Conservation (phyloP, 1,284 basidiomycete genomes). For the Trametes pubescens region DNA sequence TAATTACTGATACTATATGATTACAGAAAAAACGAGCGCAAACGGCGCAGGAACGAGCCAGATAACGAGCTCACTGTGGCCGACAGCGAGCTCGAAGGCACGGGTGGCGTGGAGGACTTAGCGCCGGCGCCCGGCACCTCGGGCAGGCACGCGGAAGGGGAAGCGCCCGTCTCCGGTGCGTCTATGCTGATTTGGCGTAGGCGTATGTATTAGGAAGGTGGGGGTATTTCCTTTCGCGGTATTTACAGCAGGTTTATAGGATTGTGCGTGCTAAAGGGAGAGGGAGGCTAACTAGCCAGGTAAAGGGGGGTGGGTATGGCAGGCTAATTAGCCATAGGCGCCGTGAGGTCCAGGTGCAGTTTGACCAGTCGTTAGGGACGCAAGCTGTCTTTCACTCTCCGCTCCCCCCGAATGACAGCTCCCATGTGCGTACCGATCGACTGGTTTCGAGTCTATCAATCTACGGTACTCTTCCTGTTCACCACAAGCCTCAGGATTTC, state of each 20-base stretch:
- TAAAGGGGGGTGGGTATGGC: too few relatives aligned
- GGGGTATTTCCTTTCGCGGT: constrained; percentile 1
- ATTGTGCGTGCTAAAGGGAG: not conserved
- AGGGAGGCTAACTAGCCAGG: not conserved
- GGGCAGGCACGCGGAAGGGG: too few relatives aligned
- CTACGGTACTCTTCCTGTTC: too few relatives aligned
- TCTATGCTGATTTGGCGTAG: too few relatives aligned
- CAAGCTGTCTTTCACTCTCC: too few relatives aligned
- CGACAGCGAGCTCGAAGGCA: not conserved
- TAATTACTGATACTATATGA: not conserved
- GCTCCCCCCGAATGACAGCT: too few relatives aligned
- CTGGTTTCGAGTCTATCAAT: too few relatives aligned
- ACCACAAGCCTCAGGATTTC: too few relatives aligned
- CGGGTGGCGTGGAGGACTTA: not conserved
- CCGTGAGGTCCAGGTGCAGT: not conserved
- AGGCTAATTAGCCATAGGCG: not conserved
- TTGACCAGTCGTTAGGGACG: too few relatives aligned
- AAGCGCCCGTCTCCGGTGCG: too few relatives aligned
- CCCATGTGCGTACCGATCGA: too few relatives aligned
- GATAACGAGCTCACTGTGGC: constrained; percentile 7
- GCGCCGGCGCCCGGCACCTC: constrained; percentile 11
- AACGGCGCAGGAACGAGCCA: not conserved
- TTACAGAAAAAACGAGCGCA: constrained; percentile 5
- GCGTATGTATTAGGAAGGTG: too few relatives aligned
- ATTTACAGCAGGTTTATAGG: not conserved